Percentiles rank a stretch among this genome's conserved stretches.
These are phyloP conservation scores for Acanthamoeba healyi DNA, from an alignment of 208 protist species.

Conservation along the genomic window DNA sequence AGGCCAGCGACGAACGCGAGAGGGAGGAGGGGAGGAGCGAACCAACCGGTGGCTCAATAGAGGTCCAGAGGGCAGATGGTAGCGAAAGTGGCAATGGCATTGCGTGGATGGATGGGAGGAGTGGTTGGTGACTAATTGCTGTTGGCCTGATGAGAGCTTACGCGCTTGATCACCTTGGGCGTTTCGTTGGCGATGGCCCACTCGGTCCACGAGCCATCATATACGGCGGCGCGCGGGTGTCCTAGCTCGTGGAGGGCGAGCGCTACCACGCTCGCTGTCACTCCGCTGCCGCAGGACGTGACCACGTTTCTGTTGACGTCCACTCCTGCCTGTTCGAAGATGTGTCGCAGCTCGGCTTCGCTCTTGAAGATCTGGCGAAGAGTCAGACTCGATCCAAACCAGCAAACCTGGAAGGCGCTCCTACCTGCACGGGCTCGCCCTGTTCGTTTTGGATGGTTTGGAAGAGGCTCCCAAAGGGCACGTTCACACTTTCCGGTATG, in stretches of 20 bases:
- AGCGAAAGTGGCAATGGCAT: too few species aligned
- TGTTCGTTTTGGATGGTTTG: not conserved
- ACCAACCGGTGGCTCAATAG: too few species aligned
- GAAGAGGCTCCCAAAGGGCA: not conserved
- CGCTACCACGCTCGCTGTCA: constrained; percentile 15
- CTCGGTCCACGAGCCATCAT: constrained; percentile 61
- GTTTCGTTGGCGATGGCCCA: constrained; percentile 20
- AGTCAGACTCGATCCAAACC: too few species aligned
- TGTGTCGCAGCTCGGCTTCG: not conserved
- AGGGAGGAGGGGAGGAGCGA: too few species aligned
- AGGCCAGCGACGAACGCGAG: too few species aligned
- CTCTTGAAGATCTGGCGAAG: not conserved
- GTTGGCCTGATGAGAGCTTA: not conserved
- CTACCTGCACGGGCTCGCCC: constrained; percentile 5
- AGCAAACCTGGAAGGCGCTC: not conserved
- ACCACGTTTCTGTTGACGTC: not conserved
- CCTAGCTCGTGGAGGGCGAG: constrained; percentile 11
- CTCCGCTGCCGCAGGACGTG: constrained; percentile 43
- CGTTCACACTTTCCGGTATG: not conserved
- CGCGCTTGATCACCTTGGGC: constrained; percentile 36
- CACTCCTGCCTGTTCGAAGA: constrained; percentile 47
- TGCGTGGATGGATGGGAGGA: too few species aligned
- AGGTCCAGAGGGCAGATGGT: too few species aligned
- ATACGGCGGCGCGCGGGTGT: not conserved
- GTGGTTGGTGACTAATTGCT: too few species aligned